Percentiles rank a stretch among this genome's conserved stretches.
phyloP scores from a whole-genome alignment of 495 filamentous ascomycete genomes.

The Neohortaea acidophila region DNA sequence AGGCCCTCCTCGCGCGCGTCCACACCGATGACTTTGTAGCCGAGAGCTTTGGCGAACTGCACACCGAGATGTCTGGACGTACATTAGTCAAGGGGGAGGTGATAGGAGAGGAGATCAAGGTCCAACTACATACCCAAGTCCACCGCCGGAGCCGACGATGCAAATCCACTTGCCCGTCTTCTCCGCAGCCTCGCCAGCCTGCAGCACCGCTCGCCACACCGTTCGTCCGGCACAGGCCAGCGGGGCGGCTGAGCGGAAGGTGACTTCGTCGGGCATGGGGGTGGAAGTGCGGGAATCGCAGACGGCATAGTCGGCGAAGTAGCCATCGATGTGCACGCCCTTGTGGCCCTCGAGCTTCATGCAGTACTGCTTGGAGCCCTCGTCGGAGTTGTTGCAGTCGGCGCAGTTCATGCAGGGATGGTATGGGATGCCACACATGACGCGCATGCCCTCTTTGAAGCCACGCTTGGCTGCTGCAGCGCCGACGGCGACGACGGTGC shows the following conservation, averaged over 20 bases:
- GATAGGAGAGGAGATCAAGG: no score
- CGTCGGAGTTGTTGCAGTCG: conserved; percentile 33
- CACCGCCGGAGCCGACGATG: conserved; percentile 42
- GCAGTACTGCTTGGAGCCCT: conserved; percentile 35
- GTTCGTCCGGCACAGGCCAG: conserved; percentile 44
- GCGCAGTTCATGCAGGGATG: conserved; percentile 34
- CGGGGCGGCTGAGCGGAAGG: conserved; percentile 37
- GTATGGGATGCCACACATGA: conserved; percentile 35
- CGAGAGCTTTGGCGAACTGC: conserved; percentile 40
- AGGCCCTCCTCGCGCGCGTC: conserved; percentile 42
- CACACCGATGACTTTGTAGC: conserved; percentile 37
- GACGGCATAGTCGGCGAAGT: conserved; percentile 38
- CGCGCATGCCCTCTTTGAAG: conserved; percentile 35
- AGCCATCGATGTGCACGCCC: conserved; percentile 35
- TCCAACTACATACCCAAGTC: conserved; percentile 39
- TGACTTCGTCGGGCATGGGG: conserved; percentile 33
- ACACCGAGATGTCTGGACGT: conserved; percentile 38
- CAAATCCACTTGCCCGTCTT: conserved; percentile 34
- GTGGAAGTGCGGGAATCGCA: conserved; percentile 33
- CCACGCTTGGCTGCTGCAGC: conserved; percentile 25
- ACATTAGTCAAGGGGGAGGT: no score
- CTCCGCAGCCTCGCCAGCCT: conserved; percentile 32
- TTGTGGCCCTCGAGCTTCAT: conserved; percentile 23
- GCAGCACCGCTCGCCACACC: conserved; percentile 35
- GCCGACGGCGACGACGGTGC: conserved; percentile 38